Percentiles rank a stretch among this genome's conserved stretches.
These are phyloP conservation scores for Calocybe cyanea DNA, from an alignment of 768 basidiomycete genomes.

Conservation along the genomic window DNA sequence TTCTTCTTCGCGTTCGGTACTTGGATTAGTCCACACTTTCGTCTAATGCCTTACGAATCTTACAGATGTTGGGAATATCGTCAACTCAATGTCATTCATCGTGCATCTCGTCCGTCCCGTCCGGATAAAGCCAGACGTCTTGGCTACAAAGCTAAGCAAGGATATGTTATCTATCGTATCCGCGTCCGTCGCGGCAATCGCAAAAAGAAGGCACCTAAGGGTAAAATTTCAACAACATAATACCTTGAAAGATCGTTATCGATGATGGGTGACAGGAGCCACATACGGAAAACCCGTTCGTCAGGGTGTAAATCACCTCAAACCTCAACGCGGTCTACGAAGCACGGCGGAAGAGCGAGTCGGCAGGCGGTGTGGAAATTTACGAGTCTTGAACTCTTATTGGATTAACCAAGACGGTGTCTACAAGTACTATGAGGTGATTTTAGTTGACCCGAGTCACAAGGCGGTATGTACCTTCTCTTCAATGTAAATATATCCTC, in stretches of 20 bases:
- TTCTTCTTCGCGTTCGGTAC: conserved; percentile 93
- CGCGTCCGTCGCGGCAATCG: conserved; percentile 98
- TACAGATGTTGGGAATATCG: conserved; percentile 96
- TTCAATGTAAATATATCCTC: background rate
- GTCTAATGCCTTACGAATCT: conserved; percentile 1
- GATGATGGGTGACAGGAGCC: conserved; percentile 68
- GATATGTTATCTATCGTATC: conserved; percentile 96
- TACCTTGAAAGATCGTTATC: background rate
- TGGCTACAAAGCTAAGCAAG: conserved; percentile 99
- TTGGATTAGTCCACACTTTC: conserved; percentile 21
- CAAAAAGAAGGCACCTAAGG: conserved; percentile 98
- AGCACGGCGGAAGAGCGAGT: conserved; percentile 98
- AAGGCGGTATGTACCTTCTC: conserved; percentile 66
- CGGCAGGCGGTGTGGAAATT: conserved; percentile 91
- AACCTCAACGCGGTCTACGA: conserved; percentile 91
- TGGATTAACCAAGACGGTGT: conserved; percentile 99
- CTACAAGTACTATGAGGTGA: conserved; percentile 99
- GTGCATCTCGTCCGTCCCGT: conserved; percentile 95
- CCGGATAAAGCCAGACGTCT: conserved; percentile 99
- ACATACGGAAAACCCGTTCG: conserved; percentile 99
- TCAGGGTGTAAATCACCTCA: conserved; percentile 99
- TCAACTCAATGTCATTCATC: conserved; percentile 96
- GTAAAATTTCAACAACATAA: conserved; percentile 35
- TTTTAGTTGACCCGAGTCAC: conserved; percentile 93
- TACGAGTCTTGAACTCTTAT: conserved; percentile 97